Percentiles rank a stretch among this genome's conserved stretches.
Conservation (phyloP, 2,329 filamentous ascomycete genomes). For the Xylaria sp. region DNA sequence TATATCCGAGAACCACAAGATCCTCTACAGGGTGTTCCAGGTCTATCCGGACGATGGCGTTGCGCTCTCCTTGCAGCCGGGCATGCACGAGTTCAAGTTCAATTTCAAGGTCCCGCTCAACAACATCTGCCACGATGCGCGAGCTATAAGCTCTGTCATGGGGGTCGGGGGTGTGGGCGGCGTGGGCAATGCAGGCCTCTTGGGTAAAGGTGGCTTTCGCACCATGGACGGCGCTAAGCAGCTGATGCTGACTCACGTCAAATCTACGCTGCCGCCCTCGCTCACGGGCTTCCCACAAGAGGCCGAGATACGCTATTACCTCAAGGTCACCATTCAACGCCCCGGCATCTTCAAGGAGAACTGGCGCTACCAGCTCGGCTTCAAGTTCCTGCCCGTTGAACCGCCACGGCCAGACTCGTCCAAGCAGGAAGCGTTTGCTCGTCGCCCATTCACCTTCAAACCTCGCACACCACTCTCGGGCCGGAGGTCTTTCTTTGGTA, state of each 20-base stretch:
- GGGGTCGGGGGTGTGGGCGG: conserved; percentile 63
- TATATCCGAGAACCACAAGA: conserved; percentile 72
- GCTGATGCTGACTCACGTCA: conserved; percentile 76
- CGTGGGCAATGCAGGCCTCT: conserved; percentile 54
- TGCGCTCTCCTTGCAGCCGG: conserved; percentile 62
- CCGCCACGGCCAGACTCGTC: conserved; percentile 76
- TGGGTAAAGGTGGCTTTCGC: conserved; percentile 64
- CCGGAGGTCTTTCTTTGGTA: conserved; percentile 69
- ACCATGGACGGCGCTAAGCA: conserved; percentile 73
- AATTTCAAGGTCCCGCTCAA: conserved; percentile 82
- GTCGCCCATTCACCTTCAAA: conserved; percentile 72
- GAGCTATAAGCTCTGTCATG: conserved; percentile 64
- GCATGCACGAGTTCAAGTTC: conserved; percentile 81
- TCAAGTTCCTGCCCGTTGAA: conserved; percentile 94
- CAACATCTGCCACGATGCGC: conserved; percentile 72
- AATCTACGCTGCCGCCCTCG: conserved; percentile 87
- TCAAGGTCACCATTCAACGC: conserved; percentile 95
- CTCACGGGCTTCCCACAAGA: conserved; percentile 86
- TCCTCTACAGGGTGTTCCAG: conserved; percentile 78
- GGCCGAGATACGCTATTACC: conserved; percentile 91
- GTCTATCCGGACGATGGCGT: conserved; percentile 73
- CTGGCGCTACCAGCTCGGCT: conserved; percentile 73
- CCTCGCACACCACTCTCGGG: conserved; percentile 53
- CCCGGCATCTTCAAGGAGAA: conserved; percentile 92
- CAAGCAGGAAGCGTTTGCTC: conserved; percentile 84